A percentile compares a stretch with the other conserved stretches of the same genome.
These are phyloP conservation scores for Termitomyces sp. DNA, from an alignment of 768 basidiomycete species.

Conservation along the genomic window DNA sequence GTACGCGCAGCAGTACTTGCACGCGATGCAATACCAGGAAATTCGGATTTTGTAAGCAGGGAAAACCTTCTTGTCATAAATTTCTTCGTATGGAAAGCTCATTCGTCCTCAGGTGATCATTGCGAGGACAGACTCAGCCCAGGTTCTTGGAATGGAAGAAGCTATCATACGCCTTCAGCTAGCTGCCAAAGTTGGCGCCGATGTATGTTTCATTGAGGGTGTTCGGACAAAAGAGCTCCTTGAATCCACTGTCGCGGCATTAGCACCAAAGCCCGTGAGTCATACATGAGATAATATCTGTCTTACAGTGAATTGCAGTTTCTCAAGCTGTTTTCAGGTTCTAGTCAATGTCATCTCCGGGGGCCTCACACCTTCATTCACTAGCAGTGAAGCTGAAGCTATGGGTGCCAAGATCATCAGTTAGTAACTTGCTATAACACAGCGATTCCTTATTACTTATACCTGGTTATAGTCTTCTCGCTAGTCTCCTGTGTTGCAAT, in stretches of 20 bases:
- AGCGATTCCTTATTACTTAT: neutral
- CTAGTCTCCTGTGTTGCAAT: conserved; percentile 73
- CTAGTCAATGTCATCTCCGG: conserved; percentile 80
- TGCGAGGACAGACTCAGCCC: conserved; percentile 73
- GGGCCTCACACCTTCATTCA: conserved; percentile 72
- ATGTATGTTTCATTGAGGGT: conserved; percentile 80
- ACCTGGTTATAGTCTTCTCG: conserved; percentile 51
- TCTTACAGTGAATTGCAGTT: neutral
- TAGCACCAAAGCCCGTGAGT: conserved; percentile 65
- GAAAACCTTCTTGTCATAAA: neutral
- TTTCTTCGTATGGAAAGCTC: neutral
- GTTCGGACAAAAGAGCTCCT: conserved; percentile 65
- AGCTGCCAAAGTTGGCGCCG: conserved; percentile 68
- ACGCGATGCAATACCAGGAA: conserved; percentile 68
- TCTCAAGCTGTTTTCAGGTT: conserved; percentile 28
- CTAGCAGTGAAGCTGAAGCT: conserved; percentile 58
- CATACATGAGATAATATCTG: neutral
- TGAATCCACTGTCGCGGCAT: conserved; percentile 54
- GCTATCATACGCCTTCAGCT: conserved; percentile 60
- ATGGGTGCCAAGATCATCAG: conserved; percentile 77
- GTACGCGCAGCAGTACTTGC: conserved; percentile 76
- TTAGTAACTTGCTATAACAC: conserved; percentile 24
- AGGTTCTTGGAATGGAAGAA: conserved; percentile 77
- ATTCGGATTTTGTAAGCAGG: conserved; percentile 62
- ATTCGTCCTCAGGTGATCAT: conserved; percentile 47